A percentile compares a stretch with the other conserved stretches of the same genome.
phyloP scores from a whole-genome alignment of 352 stramenopile species.

The Blastocystis sp. region DNA sequence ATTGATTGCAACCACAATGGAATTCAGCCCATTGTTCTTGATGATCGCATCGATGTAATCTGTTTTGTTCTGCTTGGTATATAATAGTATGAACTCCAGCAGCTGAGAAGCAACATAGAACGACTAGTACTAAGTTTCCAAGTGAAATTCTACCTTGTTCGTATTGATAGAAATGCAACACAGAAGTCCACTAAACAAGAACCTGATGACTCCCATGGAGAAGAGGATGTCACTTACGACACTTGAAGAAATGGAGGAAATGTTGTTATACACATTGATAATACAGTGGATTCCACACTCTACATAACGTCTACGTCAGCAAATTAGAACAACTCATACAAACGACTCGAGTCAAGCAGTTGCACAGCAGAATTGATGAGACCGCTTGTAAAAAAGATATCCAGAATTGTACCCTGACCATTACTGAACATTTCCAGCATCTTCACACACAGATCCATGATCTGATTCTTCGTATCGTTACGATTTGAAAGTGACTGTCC shows the following conservation, averaged over 20 bases:
- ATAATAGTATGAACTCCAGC: not conserved
- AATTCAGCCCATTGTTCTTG: not conserved
- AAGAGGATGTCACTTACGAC: conserved; percentile 10
- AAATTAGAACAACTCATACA: not conserved
- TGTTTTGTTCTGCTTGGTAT: not conserved
- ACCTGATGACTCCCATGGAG: not conserved
- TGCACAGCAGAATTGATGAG: not conserved
- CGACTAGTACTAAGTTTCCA: not conserved
- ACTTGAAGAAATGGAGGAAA: not conserved
- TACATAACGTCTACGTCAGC: not conserved
- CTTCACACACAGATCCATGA: not conserved
- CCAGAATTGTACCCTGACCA: not conserved
- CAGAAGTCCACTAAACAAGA: not conserved
- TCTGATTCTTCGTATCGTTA: not conserved
- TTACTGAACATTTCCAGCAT: not conserved
- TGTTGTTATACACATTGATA: conserved; percentile 7
- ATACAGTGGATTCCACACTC: not conserved
- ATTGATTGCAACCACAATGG: not conserved
- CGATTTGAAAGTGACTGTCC: not conserved
- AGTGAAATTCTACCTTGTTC: not conserved
- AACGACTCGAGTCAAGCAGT: not conserved
- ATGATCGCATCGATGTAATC: not conserved
- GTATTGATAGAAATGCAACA: not conserved
- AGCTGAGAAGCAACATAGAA: not conserved
- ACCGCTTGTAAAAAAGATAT: conserved; percentile 12